Conservation (phyloP, 805 yeast species). For the Jamesozyma spencerorum region DNA sequence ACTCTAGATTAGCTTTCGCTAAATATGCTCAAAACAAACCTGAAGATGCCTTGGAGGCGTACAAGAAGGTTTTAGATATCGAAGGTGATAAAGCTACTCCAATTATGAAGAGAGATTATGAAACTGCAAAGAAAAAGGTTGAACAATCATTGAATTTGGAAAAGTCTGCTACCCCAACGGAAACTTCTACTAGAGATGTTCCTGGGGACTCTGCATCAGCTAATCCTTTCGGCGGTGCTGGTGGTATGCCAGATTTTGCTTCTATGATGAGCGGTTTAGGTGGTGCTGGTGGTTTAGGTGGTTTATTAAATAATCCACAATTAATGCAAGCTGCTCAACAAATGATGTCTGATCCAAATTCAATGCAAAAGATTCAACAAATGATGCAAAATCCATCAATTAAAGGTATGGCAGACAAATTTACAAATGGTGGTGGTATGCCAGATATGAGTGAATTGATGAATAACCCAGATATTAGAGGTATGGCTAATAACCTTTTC, state of each 20-base stretch:
- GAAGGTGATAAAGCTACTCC: conserved; percentile 82
- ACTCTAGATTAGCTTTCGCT: conserved; percentile 91
- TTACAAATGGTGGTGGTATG: conserved; percentile 56
- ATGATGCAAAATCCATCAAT: conserved; percentile 75
- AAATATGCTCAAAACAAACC: conserved; percentile 91
- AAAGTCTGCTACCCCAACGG: conserved; percentile 6
- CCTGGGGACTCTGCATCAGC: conserved; percentile 24
- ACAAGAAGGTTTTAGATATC: conserved; percentile 73
- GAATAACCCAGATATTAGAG: conserved; percentile 71
- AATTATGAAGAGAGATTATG: conserved; percentile 87
- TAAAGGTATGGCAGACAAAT: conserved; percentile 72
- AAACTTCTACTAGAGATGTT: conserved; percentile 4
- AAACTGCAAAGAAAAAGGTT: conserved; percentile 82
- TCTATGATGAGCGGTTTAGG: conserved; percentile 10
- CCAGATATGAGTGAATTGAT: conserved; percentile 63
- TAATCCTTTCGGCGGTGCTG: conserved; percentile 2
- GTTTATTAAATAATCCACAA: conserved; percentile 83
- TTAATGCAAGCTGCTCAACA: conserved; percentile 81
- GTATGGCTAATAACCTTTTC: conserved; percentile 64
- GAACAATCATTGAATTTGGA: conserved; percentile 57
- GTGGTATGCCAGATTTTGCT: conserved; percentile 5
- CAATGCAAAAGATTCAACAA: conserved; percentile 54
- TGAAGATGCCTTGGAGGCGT: conserved; percentile 82
- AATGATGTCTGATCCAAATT: conserved; percentile 78
- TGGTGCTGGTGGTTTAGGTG: conserved; percentile 62